phyloP scores from a whole-genome alignment of 2,329 filamentous ascomycete species.

The Fusarium falciforme region DNA sequence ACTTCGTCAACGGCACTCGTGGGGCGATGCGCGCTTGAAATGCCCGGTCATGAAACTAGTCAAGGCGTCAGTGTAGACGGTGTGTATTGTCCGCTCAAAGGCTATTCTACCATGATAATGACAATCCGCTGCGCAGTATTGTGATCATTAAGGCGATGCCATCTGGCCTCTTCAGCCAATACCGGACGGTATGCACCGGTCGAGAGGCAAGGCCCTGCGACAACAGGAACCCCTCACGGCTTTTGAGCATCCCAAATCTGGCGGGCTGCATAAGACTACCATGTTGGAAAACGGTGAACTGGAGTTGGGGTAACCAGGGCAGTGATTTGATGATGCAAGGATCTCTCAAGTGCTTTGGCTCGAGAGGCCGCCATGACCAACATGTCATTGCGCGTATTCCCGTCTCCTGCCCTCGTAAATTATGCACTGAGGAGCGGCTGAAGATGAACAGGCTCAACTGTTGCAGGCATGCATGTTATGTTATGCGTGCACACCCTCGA shows the following conservation, averaged over 20 bases:
- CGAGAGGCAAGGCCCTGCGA: conserved; percentile 9
- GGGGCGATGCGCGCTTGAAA: conserved; percentile 3
- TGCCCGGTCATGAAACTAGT: not conserved
- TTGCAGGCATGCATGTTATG: conserved; percentile 18
- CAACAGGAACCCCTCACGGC: conserved; percentile 3
- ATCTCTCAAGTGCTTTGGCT: conserved; percentile 18
- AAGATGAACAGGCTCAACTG: not conserved
- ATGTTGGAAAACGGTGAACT: conserved; percentile 33
- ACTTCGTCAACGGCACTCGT: not conserved
- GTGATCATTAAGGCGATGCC: not conserved
- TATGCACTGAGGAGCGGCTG: conserved; percentile 10
- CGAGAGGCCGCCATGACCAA: conserved; percentile 24
- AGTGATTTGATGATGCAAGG: conserved; percentile 27
- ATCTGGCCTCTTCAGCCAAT: not conserved
- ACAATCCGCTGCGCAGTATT: not conserved
- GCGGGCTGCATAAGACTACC: conserved; percentile 41
- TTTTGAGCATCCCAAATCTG: conserved; percentile 38
- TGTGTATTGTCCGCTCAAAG: not conserved
- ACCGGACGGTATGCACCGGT: not conserved
- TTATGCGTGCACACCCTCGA: conserved; percentile 35
- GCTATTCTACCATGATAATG: not conserved
- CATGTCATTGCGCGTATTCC: not conserved
- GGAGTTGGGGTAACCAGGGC: conserved; percentile 33
- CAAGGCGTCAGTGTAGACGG: not conserved
- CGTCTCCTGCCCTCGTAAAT: not conserved